These are phyloP conservation scores for Cicer cuneatum DNA, from an alignment of 306 rosid genomes.

Conservation along the genomic window DNA sequence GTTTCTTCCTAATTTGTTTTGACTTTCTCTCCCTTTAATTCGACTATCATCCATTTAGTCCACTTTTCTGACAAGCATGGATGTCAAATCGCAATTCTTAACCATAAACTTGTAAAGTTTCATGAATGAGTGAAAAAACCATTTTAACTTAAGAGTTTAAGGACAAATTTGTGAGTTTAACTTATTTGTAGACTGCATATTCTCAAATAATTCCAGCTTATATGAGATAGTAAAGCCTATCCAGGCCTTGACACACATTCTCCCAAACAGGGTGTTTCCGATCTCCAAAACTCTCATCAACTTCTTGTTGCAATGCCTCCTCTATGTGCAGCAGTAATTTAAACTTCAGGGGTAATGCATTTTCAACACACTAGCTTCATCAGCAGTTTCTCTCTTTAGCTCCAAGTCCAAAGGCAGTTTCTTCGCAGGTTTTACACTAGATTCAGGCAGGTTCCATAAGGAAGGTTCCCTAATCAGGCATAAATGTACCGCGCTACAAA, in stretches of 20 bases:
- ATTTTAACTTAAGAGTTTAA: background rate
- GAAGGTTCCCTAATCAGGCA: background rate
- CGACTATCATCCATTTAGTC: slow-evolving; percentile 18
- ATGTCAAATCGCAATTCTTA: slow-evolving; percentile 3
- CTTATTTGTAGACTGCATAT: background rate
- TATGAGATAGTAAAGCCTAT: slow-evolving; percentile 13
- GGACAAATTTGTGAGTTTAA: background rate
- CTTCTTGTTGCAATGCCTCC: background rate
- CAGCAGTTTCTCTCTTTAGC: background rate
- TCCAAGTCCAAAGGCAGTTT: slow-evolving; percentile 1
- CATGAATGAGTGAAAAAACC: background rate
- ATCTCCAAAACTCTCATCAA: slow-evolving; percentile 10
- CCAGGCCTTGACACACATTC: background rate
- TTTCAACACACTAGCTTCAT: background rate
- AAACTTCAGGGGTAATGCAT: background rate
- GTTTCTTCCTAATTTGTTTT: background rate
- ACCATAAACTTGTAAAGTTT: background rate
- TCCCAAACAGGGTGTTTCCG: slow-evolving; percentile 4
- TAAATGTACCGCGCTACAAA: background rate
- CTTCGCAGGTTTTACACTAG: background rate
- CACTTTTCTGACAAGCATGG: background rate
- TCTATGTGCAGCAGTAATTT: background rate
- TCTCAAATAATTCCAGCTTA: slow-evolving; percentile 20
- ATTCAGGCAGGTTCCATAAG: background rate
- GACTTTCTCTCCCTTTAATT: slow-evolving; percentile 23